phyloP scores from a whole-genome alignment of 805 yeast species.

The Starmerella ratchasimensis region DNA sequence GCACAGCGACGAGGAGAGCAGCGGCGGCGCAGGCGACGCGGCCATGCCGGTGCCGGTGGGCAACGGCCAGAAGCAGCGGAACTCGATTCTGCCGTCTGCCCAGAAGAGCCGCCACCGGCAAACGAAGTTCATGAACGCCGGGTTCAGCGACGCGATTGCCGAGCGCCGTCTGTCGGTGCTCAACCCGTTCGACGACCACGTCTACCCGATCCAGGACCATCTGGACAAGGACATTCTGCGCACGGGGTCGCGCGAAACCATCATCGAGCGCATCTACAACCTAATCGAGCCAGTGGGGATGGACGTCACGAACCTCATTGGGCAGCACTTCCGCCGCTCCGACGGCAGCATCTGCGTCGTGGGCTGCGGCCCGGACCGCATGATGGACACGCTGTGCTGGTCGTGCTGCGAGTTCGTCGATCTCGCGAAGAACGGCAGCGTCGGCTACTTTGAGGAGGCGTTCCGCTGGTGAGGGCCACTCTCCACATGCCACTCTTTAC shows the following conservation, averaged over 20 bases:
- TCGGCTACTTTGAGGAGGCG: slow-evolving; percentile 62
- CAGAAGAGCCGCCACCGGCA: background rate
- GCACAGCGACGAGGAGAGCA: background rate
- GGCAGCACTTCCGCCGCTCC: slow-evolving; percentile 5
- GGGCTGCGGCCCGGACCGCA: slow-evolving; percentile 24
- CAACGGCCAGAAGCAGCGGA: no score
- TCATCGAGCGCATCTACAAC: background rate
- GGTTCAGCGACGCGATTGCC: slow-evolving; percentile 7
- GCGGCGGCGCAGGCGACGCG: no score
- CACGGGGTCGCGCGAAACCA: background rate
- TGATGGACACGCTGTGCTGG: slow-evolving; percentile 21
- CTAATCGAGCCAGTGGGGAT: slow-evolving; percentile 11
- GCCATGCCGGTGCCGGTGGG: no score
- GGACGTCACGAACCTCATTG: slow-evolving; percentile 9
- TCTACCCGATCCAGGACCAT: background rate
- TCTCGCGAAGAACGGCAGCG: slow-evolving; percentile 29
- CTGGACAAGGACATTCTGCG: background rate
- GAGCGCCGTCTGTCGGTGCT: slow-evolving; percentile 7
- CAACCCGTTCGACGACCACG: slow-evolving; percentile 8
- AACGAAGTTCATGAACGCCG: slow-evolving; percentile 7
- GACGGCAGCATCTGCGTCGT: slow-evolving; percentile 29
- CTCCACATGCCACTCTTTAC: no score
- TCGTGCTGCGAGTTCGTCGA: slow-evolving; percentile 14
- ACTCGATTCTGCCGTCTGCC: no score
- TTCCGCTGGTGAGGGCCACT: slow-evolving; percentile 65